Conservation (phyloP, 2,329 filamentous ascomycete genomes). For the Orbilia javanica region DNA sequence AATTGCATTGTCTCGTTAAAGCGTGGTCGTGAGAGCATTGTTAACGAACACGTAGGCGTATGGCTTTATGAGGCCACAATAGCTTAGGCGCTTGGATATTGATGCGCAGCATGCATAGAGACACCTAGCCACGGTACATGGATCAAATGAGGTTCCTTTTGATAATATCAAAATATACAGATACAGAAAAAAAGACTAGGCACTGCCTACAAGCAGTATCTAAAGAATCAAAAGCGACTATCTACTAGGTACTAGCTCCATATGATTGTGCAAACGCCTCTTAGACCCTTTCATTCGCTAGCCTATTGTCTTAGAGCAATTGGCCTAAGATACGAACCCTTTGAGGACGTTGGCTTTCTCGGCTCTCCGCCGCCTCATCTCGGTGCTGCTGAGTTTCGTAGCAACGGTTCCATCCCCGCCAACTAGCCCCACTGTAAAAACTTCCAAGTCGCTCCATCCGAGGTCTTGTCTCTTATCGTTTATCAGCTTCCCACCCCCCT, state of each 20-base stretch:
- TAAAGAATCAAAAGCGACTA: background rate
- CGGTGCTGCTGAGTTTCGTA: constrained; percentile 64
- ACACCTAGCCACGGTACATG: background rate
- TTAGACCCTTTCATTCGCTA: background rate
- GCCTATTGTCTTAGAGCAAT: background rate
- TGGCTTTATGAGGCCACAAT: background rate
- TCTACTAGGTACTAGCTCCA: background rate
- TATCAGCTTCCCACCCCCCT: constrained; percentile 83
- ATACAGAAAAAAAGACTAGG: background rate
- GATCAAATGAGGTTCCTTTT: background rate
- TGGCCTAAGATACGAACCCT: constrained; percentile 38
- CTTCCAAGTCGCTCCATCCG: constrained; percentile 80
- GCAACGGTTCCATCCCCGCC: constrained; percentile 72
- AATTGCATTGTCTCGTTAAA: background rate
- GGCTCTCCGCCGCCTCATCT: constrained; percentile 58
- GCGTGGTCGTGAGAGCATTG: background rate
- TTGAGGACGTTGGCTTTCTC: constrained; percentile 47
- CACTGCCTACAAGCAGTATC: background rate
- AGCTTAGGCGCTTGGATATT: too few species aligned
- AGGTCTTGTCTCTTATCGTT: constrained; percentile 83
- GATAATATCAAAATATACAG: background rate
- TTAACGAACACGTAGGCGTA: background rate
- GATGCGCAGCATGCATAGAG: background rate
- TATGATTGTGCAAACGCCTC: background rate
- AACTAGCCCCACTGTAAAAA: constrained; percentile 91